Base-by-base conservation (phyloP, 768 basidiomycete genomes). In the Naematelia aurantialba region DNA sequence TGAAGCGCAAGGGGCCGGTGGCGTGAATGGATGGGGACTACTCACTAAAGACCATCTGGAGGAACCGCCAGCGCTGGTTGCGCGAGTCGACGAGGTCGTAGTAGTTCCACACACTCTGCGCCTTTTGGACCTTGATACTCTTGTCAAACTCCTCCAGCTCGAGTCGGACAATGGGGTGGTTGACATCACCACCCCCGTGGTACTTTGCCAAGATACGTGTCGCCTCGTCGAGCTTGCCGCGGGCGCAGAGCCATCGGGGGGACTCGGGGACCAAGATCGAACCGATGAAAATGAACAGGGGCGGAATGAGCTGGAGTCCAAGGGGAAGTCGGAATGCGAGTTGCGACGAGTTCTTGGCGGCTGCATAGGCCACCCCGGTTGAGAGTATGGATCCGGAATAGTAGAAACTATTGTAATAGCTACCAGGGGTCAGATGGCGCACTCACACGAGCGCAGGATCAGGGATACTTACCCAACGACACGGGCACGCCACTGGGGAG, bases 21-120 rank as follows among this genome's bases (percentile, higher is more conserved):
- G n/a, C n/a, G 34, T 17, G 34, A 39, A 39, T 8, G 34, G 34
- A 39, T 39, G 8, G 17, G 17, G 17, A 39, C 8, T 17, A 39
- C 34, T 39, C 8, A 39, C 34, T 83, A 47, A 83, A 70, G 19
- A 83, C 62, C 70, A 83, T 79, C 79, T 82, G 79, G 80, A 82
- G 34, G 44, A 69, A 60, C 22, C 70, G 57, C 66, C 66, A 69
- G 14, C 61, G 26, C 55, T 59, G 66, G 54, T 63, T 72, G 34
- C 56, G 55, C 12, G 56, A 52, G 52, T 62, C 54, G 55, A 62
- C 56, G 10, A 62, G 51, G 53, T 62, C 60, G 30, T 30, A 58
- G 49, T 83, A 84, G 69, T 85, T 81, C 66, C 69, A 82, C 83
- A 83, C 83, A 51, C 81, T 78, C 68, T 84, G 83, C 12, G 83